Percentiles rank a stretch among this genome's conserved stretches.
These are phyloP conservation scores for Backusella australiensis DNA, from an alignment of 192 early-diverging fungal genomes.

Conservation along the genomic window DNA sequence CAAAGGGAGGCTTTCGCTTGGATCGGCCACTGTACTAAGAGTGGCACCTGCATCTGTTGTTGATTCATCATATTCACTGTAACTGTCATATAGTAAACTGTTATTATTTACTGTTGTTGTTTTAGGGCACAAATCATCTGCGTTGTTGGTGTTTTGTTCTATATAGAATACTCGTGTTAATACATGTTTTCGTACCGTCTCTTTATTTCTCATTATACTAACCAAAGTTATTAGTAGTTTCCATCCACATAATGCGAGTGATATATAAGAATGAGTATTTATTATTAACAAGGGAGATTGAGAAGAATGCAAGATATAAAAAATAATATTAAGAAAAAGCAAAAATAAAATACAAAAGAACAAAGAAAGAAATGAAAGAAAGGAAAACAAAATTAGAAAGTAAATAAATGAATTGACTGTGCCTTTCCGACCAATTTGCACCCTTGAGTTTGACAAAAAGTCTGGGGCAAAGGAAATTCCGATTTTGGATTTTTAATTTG, in stretches of 20 bases:
- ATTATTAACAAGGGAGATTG: neutral
- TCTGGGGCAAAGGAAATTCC: neutral
- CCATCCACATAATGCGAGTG: neutral
- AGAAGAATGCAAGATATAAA: neutral
- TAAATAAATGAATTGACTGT: neutral
- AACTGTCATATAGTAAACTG: neutral
- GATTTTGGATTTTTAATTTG: neutral
- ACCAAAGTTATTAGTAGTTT: neutral
- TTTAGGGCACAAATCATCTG: neutral
- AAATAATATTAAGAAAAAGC: neutral
- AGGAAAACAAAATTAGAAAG: neutral
- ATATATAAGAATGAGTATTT: neutral
- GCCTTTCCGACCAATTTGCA: neutral
- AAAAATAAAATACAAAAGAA: neutral
- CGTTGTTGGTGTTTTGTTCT: neutral
- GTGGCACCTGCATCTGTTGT: slow-evolving; percentile 14
- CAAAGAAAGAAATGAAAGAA: neutral
- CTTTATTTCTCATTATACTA: neutral
- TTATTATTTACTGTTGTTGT: neutral
- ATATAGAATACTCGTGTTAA: neutral
- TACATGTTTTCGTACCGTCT: neutral
- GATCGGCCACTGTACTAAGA: slow-evolving; percentile 11
- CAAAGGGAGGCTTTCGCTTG: neutral
- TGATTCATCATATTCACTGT: slow-evolving; percentile 17
- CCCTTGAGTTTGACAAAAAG: neutral